A percentile compares a stretch with the other conserved stretches of the same genome.
These are phyloP conservation scores for Rhododendron simsii DNA, from an alignment of 148 eudicot genomes.

Conservation along the genomic window DNA sequence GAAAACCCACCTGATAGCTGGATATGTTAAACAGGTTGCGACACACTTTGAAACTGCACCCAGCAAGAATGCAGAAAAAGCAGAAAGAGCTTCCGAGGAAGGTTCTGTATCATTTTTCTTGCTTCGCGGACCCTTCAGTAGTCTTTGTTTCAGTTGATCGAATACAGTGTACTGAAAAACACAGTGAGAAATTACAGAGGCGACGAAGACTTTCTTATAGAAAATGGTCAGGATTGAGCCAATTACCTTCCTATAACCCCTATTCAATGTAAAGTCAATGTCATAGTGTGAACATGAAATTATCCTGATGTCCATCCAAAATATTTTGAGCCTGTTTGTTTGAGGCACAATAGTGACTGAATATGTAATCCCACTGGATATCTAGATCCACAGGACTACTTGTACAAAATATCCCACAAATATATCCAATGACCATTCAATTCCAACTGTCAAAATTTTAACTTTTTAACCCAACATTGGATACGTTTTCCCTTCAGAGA, in stretches of 20 bases:
- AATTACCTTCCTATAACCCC: neutral
- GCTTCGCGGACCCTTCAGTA: conserved; percentile 33
- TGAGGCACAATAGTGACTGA: neutral
- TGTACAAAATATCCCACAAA: neutral
- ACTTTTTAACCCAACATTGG: neutral
- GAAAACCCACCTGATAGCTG: conserved; percentile 69
- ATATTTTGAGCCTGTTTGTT: neutral
- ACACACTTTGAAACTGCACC: conserved; percentile 91
- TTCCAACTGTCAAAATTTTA: neutral
- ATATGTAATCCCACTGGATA: neutral
- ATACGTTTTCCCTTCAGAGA: neutral
- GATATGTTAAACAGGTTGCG: conserved; percentile 89
- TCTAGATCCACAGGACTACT: neutral
- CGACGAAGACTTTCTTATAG: neutral
- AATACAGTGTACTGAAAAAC: conserved; percentile 77
- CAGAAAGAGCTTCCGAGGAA: conserved; percentile 73
- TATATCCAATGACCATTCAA: neutral
- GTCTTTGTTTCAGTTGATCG: conserved; percentile 82
- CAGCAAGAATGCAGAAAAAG: conserved; percentile 70
- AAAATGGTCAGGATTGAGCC: neutral
- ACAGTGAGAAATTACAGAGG: neutral
- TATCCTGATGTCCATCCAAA: neutral
- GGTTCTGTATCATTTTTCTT: conserved; percentile 28
- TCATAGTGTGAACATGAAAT: neutral
- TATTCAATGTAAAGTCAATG: neutral